These are phyloP conservation scores for Herpetomonas tarakana DNA, from an alignment of 208 protist genomes.

Conservation along the genomic window DNA sequence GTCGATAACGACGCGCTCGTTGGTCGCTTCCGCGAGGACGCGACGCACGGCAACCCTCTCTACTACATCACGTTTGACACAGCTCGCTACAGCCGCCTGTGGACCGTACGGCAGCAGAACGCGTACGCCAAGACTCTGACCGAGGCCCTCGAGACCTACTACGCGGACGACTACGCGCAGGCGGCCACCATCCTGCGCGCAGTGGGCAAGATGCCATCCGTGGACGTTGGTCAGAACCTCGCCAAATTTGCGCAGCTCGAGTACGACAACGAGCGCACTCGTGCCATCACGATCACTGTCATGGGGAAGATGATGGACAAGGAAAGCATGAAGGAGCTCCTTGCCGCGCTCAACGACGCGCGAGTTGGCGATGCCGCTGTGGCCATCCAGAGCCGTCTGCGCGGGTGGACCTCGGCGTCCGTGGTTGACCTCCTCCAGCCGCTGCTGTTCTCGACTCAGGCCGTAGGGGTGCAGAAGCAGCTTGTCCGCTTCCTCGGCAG, in stretches of 20 bases:
- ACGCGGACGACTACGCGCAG: not conserved
- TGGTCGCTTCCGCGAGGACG: not conserved
- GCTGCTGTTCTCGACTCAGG: not conserved
- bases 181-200: not conserved
- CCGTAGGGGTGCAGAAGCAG: not conserved
- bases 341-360: not conserved
- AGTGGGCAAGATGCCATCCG: not conserved
- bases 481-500: not conserved
- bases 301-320: conserved; percentile 1
- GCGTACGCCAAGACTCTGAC: not conserved
- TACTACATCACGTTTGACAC: not conserved
- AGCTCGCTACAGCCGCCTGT: not conserved
- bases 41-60: not conserved
- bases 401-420: not conserved
- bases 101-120: not conserved
- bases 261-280: not conserved
- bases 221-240: not conserved
- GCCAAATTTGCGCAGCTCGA: not conserved
- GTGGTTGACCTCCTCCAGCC: not conserved
- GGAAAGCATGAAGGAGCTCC: not conserved
- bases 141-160: not conserved
- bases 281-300: not conserved
- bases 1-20: not conserved
- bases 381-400: not conserved
- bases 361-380: not conserved